Percentiles rank a stretch among this genome's conserved stretches.
These are phyloP conservation scores for Kickxella alabastrina DNA, from an alignment of 192 early-diverging fungal species.

Conservation along the genomic window DNA sequence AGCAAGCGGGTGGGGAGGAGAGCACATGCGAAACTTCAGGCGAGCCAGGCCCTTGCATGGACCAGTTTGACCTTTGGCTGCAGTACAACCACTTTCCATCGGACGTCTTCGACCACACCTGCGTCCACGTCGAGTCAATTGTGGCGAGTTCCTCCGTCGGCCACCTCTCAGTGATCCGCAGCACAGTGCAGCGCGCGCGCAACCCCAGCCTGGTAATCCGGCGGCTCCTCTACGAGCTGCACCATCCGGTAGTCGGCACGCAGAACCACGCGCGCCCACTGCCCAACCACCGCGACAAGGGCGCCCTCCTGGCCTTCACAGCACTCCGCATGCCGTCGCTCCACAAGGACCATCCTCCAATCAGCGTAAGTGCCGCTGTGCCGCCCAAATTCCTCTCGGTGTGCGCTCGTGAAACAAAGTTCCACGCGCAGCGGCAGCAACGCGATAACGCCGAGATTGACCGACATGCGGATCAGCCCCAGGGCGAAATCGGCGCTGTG, in stretches of 20 bases:
- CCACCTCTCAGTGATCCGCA: constrained; percentile 25
- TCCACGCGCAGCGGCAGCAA: constrained; percentile 41
- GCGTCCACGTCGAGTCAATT: constrained; percentile 1
- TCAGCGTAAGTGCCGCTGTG: constrained; percentile 30
- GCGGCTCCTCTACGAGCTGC: constrained; percentile 43
- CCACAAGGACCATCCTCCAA: neutral
- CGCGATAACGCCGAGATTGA: constrained; percentile 47
- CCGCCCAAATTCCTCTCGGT: constrained; percentile 58
- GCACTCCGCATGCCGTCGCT: constrained; percentile 47
- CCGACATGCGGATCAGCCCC: neutral
- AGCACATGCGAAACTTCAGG: neutral
- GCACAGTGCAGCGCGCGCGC: constrained; percentile 13
- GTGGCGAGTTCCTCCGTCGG: constrained; percentile 21
- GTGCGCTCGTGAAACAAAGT: constrained; percentile 56
- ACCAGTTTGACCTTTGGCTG: constrained; percentile 17
- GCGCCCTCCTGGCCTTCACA: constrained; percentile 50
- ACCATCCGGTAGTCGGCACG: constrained; percentile 56
- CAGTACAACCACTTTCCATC: constrained; percentile 26
- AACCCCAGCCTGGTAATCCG: constrained; percentile 52
- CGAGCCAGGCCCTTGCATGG: neutral
- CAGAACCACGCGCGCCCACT: constrained; percentile 54
- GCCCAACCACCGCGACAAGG: constrained; percentile 58
- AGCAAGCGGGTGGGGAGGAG: neutral
- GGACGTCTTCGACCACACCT: constrained; percentile 24
- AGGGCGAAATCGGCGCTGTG: constrained; percentile 22